Conservation (phyloP, 208 protist species). For the Leishmania arabica region DNA sequence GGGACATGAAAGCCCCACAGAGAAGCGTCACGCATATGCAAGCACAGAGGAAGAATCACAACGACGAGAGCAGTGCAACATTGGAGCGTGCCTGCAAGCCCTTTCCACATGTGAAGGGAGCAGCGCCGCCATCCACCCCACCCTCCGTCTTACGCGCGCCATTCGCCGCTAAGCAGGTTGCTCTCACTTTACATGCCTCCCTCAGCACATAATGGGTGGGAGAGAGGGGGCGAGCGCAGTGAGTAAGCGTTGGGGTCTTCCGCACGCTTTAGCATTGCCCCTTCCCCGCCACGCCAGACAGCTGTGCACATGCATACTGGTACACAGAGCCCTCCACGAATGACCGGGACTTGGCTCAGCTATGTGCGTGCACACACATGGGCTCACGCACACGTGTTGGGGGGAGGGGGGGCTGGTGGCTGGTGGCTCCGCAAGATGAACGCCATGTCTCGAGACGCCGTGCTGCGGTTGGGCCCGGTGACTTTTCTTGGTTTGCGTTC, state of each 20-base stretch:
- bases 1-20: no score
- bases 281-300: neutral
- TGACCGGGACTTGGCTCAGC: neutral
- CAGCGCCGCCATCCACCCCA: neutral
- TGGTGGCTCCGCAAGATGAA: neutral
- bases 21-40: neutral
- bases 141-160: neutral
- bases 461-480: neutral
- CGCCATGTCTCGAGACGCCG: neutral
- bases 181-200: neutral
- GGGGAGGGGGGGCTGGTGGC: neutral
- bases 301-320: neutral
- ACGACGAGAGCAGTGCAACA: neutral
- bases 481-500: neutral
- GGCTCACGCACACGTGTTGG: neutral
- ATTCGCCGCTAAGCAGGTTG: neutral
- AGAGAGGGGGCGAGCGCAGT: neutral
- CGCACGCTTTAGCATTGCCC: neutral
- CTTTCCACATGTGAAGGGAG: neutral
- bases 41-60: neutral
- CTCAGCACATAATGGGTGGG: neutral
- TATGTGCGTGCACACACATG: neutral
- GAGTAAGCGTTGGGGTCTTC: neutral
- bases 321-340: neutral
- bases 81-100: neutral